Conservation (phyloP, 768 basidiomycete genomes). For the Tephrocybe sp. region DNA sequence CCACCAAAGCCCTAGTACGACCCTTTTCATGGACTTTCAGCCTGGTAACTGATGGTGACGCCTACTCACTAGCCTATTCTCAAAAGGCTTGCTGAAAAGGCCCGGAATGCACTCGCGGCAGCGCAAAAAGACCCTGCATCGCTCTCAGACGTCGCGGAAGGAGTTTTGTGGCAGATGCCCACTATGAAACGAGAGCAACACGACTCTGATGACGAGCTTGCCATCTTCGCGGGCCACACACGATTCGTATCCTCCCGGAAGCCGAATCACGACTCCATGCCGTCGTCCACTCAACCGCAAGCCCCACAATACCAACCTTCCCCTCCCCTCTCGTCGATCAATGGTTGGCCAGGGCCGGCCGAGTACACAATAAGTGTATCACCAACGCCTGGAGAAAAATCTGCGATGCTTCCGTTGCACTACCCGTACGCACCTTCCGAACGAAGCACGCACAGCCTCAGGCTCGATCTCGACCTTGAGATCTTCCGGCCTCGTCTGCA, state of each 20-base stretch:
- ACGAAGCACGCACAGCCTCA: slow-evolving; percentile 1
- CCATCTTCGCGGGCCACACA: slow-evolving; percentile 69
- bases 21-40: background rate
- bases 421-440: slow-evolving; percentile 22
- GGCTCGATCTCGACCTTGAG: slow-evolving; percentile 7
- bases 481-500: background rate
- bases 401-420: background rate
- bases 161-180: slow-evolving; percentile 47
- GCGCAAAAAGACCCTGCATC: slow-evolving; percentile 38
- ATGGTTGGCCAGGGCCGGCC: slow-evolving; percentile 1
- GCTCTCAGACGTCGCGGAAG: slow-evolving; percentile 30
- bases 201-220: slow-evolving; percentile 58
- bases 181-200: slow-evolving; percentile 48
- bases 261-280: slow-evolving; percentile 18
- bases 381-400: background rate
- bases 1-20: slow-evolving; percentile 64
- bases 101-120: slow-evolving; percentile 50
- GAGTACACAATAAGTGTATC: slow-evolving; percentile 1
- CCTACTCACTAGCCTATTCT: slow-evolving; percentile 50
- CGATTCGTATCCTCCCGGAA: slow-evolving; percentile 55
- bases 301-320: background rate
- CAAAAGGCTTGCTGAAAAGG: slow-evolving; percentile 63
- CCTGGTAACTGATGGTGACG: background rate
- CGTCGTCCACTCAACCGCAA: background rate
- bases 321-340: background rate